These are phyloP conservation scores for Rugonectria rugulosa DNA, from an alignment of 2,329 filamentous ascomycete species.

Conservation along the genomic window DNA sequence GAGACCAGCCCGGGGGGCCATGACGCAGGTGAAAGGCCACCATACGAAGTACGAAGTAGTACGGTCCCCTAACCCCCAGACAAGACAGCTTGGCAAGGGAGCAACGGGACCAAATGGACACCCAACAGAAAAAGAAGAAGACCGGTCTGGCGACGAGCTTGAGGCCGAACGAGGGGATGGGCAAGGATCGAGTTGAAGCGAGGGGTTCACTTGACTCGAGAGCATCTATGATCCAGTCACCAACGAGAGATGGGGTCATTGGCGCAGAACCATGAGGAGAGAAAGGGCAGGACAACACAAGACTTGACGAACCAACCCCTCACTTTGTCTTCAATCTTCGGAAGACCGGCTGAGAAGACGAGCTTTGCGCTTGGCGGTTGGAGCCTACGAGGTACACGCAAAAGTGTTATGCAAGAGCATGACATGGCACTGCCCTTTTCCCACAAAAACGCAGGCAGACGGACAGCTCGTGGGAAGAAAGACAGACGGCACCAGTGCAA, in stretches of 20 bases:
- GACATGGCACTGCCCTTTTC: not conserved
- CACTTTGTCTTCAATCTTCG: slow-evolving; percentile 3
- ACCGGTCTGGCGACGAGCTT: slow-evolving; percentile 13
- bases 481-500: slow-evolving; percentile 7
- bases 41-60: too few relatives aligned
- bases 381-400: too few relatives aligned
- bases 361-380: slow-evolving; percentile 1
- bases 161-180: not conserved
- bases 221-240: slow-evolving; percentile 2
- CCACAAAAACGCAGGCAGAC: not conserved
- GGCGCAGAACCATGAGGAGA: too few relatives aligned
- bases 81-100: slow-evolving; percentile 17
- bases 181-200: slow-evolving; percentile 1
- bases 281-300: too few relatives aligned
- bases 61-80: too few relatives aligned
- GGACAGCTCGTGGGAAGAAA: not conserved
- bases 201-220: slow-evolving; percentile 33
- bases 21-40: slow-evolving; percentile 9
- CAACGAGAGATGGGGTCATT: slow-evolving; percentile 6
- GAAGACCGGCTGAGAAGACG: not conserved
- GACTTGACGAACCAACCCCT: too few relatives aligned
- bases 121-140: too few relatives aligned
- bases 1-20: not conserved
- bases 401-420: slow-evolving; percentile 11
- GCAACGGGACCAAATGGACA: not conserved